A percentile compares a stretch with the other conserved stretches of the same genome.
phyloP scores from a whole-genome alignment of 495 filamentous ascomycete species.

The Glarea lozoyensis region DNA sequence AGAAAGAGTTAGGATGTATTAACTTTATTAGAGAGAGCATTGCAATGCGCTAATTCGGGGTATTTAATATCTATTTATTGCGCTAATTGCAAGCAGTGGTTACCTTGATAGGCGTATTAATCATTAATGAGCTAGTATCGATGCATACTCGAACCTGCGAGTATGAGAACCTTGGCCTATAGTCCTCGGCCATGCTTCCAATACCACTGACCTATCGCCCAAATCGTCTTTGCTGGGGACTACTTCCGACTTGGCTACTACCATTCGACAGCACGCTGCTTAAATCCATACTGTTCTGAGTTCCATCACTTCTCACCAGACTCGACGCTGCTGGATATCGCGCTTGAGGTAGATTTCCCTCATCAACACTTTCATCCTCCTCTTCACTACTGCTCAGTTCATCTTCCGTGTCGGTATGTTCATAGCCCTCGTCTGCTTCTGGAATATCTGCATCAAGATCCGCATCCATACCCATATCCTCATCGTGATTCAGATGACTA shows the following conservation, averaged over 20 bases:
- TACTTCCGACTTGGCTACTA: slow-evolving; percentile 37
- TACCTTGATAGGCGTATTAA: too few relatives aligned
- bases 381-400: slow-evolving; percentile 41
- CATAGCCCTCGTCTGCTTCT: slow-evolving; percentile 58
- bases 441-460: slow-evolving; percentile 62
- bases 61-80: too few relatives aligned
- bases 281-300: slow-evolving; percentile 40
- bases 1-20: too few relatives aligned
- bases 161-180: too few relatives aligned
- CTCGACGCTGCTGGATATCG: slow-evolving; percentile 12
- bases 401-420: slow-evolving; percentile 82
- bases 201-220: not conserved
- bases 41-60: too few relatives aligned
- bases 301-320: slow-evolving; percentile 29
- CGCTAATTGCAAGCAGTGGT: too few relatives aligned
- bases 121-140: too few relatives aligned
- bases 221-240: slow-evolving; percentile 22
- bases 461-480: slow-evolving; percentile 43
- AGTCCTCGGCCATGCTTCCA: too few relatives aligned
- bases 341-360: slow-evolving; percentile 3
- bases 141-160: too few relatives aligned
- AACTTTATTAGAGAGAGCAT: too few relatives aligned
- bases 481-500: slow-evolving; percentile 18
- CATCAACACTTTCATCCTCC: slow-evolving; percentile 24
- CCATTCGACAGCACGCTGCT: slow-evolving; percentile 37